These are phyloP conservation scores for Tolypocladium pustulatum DNA, from an alignment of 2,329 filamentous ascomycete genomes.

Conservation along the genomic window DNA sequence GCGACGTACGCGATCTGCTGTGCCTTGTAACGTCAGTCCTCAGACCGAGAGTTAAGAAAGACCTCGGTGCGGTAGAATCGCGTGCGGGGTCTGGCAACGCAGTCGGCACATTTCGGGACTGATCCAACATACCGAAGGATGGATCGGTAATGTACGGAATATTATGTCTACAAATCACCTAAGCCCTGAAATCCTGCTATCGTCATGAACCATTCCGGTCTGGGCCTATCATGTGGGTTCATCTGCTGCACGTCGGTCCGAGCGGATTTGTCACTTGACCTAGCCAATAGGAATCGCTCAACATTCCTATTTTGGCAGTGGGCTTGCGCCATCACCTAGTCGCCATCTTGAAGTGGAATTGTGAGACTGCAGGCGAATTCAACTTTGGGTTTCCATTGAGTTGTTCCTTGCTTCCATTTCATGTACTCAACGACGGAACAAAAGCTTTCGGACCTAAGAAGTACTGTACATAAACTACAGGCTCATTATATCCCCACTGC, in stretches of 20 bases:
- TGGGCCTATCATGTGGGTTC: background rate
- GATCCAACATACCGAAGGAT: background rate
- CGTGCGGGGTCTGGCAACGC: background rate
- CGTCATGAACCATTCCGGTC: background rate
- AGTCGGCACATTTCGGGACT: background rate
- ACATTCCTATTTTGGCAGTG: background rate
- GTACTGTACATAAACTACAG: background rate
- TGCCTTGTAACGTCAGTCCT: background rate
- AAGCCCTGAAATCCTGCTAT: background rate
- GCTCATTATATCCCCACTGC: background rate
- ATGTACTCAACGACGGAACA: background rate
- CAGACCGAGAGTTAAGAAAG: background rate
- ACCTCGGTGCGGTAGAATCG: background rate
- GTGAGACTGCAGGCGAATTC: background rate
- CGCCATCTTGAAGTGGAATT: background rate
- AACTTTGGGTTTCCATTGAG: background rate
- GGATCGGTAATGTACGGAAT: background rate
- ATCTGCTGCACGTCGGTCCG: background rate
- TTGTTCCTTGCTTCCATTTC: background rate
- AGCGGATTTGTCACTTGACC: background rate
- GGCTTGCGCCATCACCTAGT: background rate
- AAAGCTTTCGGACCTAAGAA: background rate
- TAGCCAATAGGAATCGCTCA: background rate
- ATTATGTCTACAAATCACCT: background rate
- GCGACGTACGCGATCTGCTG: background rate